Evolutionary conservation across 768 basidiomycete species (phyloP).

Genomic region (Strobilomyces confusus): DNA sequence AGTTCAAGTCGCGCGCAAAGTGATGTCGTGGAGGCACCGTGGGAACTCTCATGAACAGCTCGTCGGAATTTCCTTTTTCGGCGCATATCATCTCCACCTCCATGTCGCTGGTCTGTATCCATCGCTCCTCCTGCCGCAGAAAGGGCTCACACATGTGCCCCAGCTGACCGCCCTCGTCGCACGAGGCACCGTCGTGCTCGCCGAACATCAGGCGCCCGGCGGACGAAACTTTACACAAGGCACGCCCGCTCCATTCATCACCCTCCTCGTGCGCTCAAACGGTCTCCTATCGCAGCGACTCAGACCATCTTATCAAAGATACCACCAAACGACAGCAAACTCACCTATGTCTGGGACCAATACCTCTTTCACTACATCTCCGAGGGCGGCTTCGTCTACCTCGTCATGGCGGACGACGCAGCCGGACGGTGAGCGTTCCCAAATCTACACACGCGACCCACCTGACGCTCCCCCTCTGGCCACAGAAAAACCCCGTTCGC

Average conservation of each 20-base stretch:
- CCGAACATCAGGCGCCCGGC: conserved; percentile 69
- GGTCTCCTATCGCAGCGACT: conserved; percentile 48
- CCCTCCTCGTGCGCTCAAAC: neutral
- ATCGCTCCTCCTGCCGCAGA: neutral
- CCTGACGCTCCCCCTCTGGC: conserved; percentile 1
- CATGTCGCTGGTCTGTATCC: conserved; percentile 30
- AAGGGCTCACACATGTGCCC: neutral
- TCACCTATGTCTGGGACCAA: conserved; percentile 89
- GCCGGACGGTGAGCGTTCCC: conserved; percentile 62
- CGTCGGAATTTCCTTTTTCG: conserved; percentile 20
- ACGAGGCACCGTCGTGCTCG: conserved; percentile 73
- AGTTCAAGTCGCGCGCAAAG: conserved; percentile 5
- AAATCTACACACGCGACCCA: neutral
- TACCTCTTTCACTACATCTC: conserved; percentile 94
- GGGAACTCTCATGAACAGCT: conserved; percentile 11
- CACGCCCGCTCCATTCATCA: conserved; percentile 25
- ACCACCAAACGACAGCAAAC: conserved; percentile 82
- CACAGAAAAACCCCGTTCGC: conserved; percentile 87
- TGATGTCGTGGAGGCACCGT: conserved; percentile 25
- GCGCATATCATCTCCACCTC: neutral
- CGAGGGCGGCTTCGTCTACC: conserved; percentile 79
- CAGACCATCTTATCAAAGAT: conserved; percentile 93
- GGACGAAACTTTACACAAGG: conserved; percentile 89
- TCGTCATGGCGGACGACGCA: conserved; percentile 93
- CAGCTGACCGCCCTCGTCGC: conserved; percentile 87